phyloP scores from a whole-genome alignment of 2,329 filamentous ascomycete species.

The Xylaria hypoxylon region DNA sequence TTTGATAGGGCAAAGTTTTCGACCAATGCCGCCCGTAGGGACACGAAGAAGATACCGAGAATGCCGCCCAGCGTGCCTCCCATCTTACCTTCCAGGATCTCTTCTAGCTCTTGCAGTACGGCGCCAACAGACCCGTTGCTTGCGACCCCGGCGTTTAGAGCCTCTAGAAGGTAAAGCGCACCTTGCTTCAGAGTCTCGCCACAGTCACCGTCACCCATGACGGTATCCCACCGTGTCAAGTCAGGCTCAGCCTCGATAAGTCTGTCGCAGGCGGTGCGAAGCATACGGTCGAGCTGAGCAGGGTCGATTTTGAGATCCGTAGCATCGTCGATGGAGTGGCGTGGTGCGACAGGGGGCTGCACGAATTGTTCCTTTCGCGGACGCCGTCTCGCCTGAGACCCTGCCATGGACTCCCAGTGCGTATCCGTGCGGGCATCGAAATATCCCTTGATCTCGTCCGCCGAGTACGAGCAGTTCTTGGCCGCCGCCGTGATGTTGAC shows the following conservation, averaged over 20 bases:
- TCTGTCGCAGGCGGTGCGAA: constrained; percentile 65
- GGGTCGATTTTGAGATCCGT: constrained; percentile 65
- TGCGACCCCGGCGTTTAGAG: constrained; percentile 55
- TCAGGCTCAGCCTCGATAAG: constrained; percentile 70
- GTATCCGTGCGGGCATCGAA: constrained; percentile 73
- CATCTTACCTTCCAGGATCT: constrained; percentile 68
- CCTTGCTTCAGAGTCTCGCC: constrained; percentile 70
- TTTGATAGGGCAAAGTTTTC: constrained; percentile 50
- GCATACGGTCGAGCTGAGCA: constrained; percentile 62
- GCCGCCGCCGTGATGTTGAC: constrained; percentile 67
- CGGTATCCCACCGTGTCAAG: constrained; percentile 71
- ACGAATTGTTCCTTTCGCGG: constrained; percentile 59
- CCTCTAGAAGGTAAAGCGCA: constrained; percentile 61
- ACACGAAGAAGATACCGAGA: constrained; percentile 61
- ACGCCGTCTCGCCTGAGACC: constrained; percentile 55
- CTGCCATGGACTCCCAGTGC: constrained; percentile 64
- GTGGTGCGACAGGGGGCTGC: constrained; percentile 51
- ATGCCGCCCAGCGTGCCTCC: constrained; percentile 55
- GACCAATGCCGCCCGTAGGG: constrained; percentile 53
- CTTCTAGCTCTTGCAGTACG: constrained; percentile 62
- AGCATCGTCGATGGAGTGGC: constrained; percentile 53
- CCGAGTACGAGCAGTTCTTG: constrained; percentile 58
- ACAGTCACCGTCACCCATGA: constrained; percentile 75
- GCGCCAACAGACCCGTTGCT: constrained; percentile 59
- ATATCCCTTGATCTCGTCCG: constrained; percentile 68